Evolutionary conservation across 1,139 yeast species (phyloP).

Genomic region (Scheffersomyces parashehatae): DNA sequence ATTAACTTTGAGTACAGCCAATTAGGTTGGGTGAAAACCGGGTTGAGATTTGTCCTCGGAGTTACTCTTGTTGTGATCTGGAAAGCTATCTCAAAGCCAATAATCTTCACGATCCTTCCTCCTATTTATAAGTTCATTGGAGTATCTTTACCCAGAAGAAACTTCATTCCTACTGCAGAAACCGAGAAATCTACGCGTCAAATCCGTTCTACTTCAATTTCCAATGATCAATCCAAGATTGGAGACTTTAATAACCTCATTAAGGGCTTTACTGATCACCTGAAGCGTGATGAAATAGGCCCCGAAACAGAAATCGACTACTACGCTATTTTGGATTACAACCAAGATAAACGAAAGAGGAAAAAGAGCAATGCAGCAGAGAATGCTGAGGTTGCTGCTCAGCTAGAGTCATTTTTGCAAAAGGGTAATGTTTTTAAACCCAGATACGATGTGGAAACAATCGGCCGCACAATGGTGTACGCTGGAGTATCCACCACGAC

Average conservation of each 20-base stretch:
- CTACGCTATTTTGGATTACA: slow-evolving; percentile 43
- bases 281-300: slow-evolving; percentile 32
- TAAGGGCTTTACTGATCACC: slow-evolving; percentile 28
- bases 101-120: slow-evolving; percentile 51
- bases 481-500: slow-evolving; percentile 64
- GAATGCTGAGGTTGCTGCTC: slow-evolving; percentile 8
- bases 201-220: slow-evolving; percentile 42
- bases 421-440: slow-evolving; percentile 48
- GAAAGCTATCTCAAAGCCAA: slow-evolving; percentile 68
- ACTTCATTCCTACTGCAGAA: slow-evolving; percentile 44
- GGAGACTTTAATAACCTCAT: slow-evolving; percentile 39
- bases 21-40: slow-evolving; percentile 42
- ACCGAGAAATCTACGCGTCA: slow-evolving; percentile 34
- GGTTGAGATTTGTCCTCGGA: slow-evolving; percentile 57
- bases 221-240: slow-evolving; percentile 38
- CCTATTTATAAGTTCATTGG: slow-evolving; percentile 49
- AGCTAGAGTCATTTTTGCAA: slow-evolving; percentile 5
- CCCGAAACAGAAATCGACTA: slow-evolving; percentile 45
- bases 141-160: slow-evolving; percentile 42
- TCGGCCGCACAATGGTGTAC: slow-evolving; percentile 72
- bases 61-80: slow-evolving; percentile 61
- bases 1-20: slow-evolving; percentile 40
- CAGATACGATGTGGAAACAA: slow-evolving; percentile 71
- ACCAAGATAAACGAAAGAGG: slow-evolving; percentile 6
- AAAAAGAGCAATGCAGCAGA: slow-evolving; percentile 2